phyloP scores from a whole-genome alignment of 164 flowering plant species.

The Sextonia rubra region DNA sequence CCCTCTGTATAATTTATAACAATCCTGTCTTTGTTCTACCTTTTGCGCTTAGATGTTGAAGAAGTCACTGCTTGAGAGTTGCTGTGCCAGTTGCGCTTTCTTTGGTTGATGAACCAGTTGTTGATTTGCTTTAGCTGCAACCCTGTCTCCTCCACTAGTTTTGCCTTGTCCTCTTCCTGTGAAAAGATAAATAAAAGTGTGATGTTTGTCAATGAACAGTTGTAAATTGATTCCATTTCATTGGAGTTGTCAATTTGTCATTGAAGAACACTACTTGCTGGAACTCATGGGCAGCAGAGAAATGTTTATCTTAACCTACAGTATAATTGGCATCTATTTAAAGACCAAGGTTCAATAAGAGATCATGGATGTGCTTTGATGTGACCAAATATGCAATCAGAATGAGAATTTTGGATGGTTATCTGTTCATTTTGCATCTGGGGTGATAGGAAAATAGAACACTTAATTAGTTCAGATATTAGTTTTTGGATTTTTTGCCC shows the following conservation, averaged over 20 bases:
- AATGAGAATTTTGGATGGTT: too few species aligned
- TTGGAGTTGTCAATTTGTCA: background rate
- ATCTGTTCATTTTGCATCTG: too few species aligned
- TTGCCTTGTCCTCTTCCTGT: conserved; percentile 99
- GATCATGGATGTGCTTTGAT: too few species aligned
- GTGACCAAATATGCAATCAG: too few species aligned
- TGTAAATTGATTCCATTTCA: too few species aligned
- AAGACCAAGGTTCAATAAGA: too few species aligned
- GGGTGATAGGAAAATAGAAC: too few species aligned
- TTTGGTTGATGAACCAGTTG: conserved; percentile 97
- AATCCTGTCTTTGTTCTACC: conserved; percentile 29
- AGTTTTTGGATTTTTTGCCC: too few species aligned
- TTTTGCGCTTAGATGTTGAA: conserved; percentile 88
- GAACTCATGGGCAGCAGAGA: background rate
- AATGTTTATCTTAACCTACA: too few species aligned
- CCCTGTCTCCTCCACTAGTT: conserved; percentile 95
- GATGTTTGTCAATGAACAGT: background rate
- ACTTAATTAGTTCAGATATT: too few species aligned
- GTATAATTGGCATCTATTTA: too few species aligned
- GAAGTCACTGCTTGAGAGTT: conserved; percentile 73
- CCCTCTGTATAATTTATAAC: background rate
- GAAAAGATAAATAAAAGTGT: background rate
- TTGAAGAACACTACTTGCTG: background rate
- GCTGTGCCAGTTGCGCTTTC: conserved; percentile 97
- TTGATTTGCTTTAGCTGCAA: conserved; percentile 96